Base-by-base conservation (phyloP, 2,329 filamentous ascomycete genomes). In the Phoma herbarum region DNA sequence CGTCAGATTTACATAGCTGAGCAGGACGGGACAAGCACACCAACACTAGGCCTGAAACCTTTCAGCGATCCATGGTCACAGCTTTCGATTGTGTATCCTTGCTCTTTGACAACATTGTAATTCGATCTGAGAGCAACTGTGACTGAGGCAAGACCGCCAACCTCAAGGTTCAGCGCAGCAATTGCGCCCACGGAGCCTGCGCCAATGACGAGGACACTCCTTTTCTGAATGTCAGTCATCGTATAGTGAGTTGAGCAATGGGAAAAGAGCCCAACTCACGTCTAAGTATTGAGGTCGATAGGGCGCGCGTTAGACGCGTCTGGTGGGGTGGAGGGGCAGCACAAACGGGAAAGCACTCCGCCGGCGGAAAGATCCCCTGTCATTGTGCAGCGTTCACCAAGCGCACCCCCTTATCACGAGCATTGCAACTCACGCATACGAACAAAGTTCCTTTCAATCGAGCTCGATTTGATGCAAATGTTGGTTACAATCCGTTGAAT, bases 61-160 rank as follows among this genome's bases (percentile, higher is more conserved):
- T 77, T 71, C 39, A 87, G 68, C 7, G 72, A 66, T 1, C 86
- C 86, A 61, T 86, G 83, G 41, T 88, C 82, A 43, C 83, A 77
- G 0, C 85, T 87, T 12, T 83, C 75, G 54, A 88, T 87, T 0
- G 75, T 68, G 59, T 86, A 86, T 11, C 86, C 86, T 4, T 79
- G 67, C 7, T 78, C 65, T 9, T 71, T 64, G 10, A 85, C 85
- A 0, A 71, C 73, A 0, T 76, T 71, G 70, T 81, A 87, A 64
- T 87, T 88, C 1, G 85, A 87, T 18, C 86, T 79, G 35, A 86
- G 73, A 0, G 87, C 81, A 0, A 81, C 76, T 0, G 85, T 86
- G 3, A 88, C 84, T 9, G 67, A 75, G n/a, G 84, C 83, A 20
- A 77, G 73, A 8, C 79, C 80, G 5, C 83, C 83, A 6, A 74